A percentile compares a stretch with the other conserved stretches of the same genome.
Evolutionary conservation across 1,139 yeast genomes (phyloP).

Genomic region (Geotrichum aggregatum): DNA sequence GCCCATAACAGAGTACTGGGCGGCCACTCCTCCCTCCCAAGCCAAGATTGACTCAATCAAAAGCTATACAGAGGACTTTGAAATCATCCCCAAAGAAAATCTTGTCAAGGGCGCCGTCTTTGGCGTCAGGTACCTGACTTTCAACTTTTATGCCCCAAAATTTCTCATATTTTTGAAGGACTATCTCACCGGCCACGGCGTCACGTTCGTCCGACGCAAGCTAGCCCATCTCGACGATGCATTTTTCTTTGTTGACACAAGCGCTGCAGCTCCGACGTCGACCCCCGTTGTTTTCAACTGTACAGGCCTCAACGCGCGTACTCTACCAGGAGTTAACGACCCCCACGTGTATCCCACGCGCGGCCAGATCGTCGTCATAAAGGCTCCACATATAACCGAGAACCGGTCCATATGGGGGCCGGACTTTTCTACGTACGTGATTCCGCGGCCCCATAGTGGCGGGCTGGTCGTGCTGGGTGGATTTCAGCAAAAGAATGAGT

Average conservation of each 20-base stretch:
- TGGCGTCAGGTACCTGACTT: conserved; percentile 55
- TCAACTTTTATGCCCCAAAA: conserved; percentile 66
- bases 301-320: conserved; percentile 60
- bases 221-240: conserved; percentile 56
- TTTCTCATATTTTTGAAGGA: conserved; percentile 47
- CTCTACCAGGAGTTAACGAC: conserved; percentile 57
- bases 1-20: conserved; percentile 57
- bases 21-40: conserved; percentile 27
- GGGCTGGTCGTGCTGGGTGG: conserved; percentile 68
- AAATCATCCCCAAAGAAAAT: conserved; percentile 28
- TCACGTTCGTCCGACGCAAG: conserved; percentile 45
- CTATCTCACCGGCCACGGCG: conserved; percentile 47
- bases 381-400: conserved; percentile 41
- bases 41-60: conserved; percentile 45
- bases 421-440: conserved; percentile 46
- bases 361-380: conserved; percentile 64
- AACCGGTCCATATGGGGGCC: conserved; percentile 28
- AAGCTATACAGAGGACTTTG: conserved; percentile 46
- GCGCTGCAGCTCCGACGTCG: too few relatives aligned
- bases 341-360: conserved; percentile 55
- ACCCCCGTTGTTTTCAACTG: conserved; percentile 60
- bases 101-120: conserved; percentile 49
- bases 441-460: conserved; percentile 61
- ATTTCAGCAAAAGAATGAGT: conserved; percentile 54
- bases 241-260: conserved; percentile 33